Percentiles rank a stretch among this genome's conserved stretches.
Conservation (phyloP, 2,329 filamentous ascomycete genomes). For the Trichoderma sp. region DNA sequence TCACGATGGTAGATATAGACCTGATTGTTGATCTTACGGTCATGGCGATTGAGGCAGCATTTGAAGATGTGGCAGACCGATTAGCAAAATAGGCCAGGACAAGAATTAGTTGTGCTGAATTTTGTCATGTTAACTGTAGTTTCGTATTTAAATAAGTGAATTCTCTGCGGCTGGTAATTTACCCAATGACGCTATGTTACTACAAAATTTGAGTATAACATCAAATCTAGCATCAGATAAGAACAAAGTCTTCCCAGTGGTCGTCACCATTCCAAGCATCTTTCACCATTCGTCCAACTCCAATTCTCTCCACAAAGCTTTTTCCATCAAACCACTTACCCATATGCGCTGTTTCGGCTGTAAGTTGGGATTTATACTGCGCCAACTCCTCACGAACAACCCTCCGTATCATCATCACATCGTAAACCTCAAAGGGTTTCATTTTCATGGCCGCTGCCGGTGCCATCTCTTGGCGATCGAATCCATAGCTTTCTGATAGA, state of each 20-base stretch:
- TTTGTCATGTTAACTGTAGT: neutral
- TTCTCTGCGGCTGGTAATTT: neutral
- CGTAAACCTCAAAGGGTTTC: conserved; percentile 1
- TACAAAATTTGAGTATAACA: neutral
- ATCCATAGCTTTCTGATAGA: conserved; percentile 17
- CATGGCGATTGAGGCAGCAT: neutral
- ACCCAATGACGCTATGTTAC: neutral
- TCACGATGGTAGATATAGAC: neutral
- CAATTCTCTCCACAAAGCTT: conserved; percentile 7
- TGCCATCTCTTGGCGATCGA: conserved; percentile 9
- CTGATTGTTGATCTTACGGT: neutral
- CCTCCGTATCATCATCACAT: conserved; percentile 18
- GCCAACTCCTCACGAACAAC: neutral
- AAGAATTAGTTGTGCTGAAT: neutral
- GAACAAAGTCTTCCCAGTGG: conserved; percentile 14
- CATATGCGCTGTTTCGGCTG: neutral
- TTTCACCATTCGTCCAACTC: conserved; percentile 10
- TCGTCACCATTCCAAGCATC: neutral
- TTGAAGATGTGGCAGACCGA: neutral
- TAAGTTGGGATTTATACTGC: neutral
- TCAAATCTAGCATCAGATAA: neutral
- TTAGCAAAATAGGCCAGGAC: neutral
- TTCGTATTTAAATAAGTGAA: neutral
- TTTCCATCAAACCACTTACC: neutral
- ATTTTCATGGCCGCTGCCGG: neutral